Evolutionary conservation across 257 asterid genomes (phyloP), one percentile per base, ranked within the genome.

Genomic region (Vinca minor): DNA sequence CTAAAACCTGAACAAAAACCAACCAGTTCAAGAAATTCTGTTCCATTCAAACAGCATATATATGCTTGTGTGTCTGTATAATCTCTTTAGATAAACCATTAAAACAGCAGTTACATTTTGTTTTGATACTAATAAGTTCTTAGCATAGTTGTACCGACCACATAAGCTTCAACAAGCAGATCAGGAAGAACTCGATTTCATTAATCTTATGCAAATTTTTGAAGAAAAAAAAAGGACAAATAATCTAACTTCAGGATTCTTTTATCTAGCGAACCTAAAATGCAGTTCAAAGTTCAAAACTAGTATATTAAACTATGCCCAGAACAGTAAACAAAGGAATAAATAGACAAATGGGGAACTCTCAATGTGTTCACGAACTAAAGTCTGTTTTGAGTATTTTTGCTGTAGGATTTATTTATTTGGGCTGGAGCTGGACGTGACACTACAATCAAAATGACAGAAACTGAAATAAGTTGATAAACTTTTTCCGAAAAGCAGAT

Each of bases 1-100:
- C 97, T 78, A 93, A 76, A 82, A 93, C 96, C 99, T 93, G 80
- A 54, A 69, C 41, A 11, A 31, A 46, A 66, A 48, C 31, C 25
- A 77, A 64, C 39, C 69, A 74, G 25, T 57, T 62, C 70, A 67
- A 36, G 8, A 25, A 42, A 45, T 62, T 66, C 46, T 15, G 4
- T 39, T 34, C 44, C 18, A 23, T 63, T 20, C 35, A 26, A n/a
- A n/a, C n/a, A n/a, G n/a, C n/a, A n/a, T n/a, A n/a, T n/a, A n/a
- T n/a, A n/a, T n/a, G n/a, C n/a, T n/a, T n/a, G n/a, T n/a, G n/a
- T n/a, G n/a, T n/a, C n/a, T n/a, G n/a, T n/a, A n/a, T n/a, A n/a
- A n/a, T n/a, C n/a, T n/a, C n/a, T n/a, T n/a, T n/a, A n/a, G n/a
- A n/a, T n/a, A n/a, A n/a, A n/a, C n/a, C n/a, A n/a, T n/a, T n/a